Percentiles rank a stretch among this genome's conserved stretches.
Conservation (phyloP, 2,329 filamentous ascomycete species). For the Fusarium sp. region DNA sequence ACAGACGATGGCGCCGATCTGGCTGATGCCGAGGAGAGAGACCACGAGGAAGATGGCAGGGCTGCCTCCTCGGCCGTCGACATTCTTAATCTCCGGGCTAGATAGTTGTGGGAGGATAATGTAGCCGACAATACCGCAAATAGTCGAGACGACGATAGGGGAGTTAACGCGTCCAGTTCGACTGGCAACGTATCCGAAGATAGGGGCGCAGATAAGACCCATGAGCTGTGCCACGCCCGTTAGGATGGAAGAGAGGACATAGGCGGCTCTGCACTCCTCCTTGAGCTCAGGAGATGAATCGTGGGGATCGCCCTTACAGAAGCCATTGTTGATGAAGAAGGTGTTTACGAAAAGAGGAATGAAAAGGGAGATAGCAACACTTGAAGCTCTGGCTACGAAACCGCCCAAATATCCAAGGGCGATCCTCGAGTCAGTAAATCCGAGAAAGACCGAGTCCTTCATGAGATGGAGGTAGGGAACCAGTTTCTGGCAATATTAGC, state of each 20-base stretch:
- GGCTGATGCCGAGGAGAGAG: slow-evolving; percentile 83
- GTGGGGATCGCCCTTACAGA: slow-evolving; percentile 72
- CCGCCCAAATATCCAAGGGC: slow-evolving; percentile 89
- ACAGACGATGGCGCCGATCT: slow-evolving; percentile 96
- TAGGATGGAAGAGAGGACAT: slow-evolving; percentile 84
- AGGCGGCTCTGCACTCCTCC: slow-evolving; percentile 82
- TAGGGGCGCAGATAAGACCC: slow-evolving; percentile 81
- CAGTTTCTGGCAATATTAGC: slow-evolving; percentile 46
- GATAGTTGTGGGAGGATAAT: slow-evolving; percentile 74
- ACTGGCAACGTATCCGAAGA: slow-evolving; percentile 87
- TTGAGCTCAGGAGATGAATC: slow-evolving; percentile 78
- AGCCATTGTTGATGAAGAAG: slow-evolving; percentile 82
- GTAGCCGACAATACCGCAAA: slow-evolving; percentile 81
- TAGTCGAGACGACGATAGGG: slow-evolving; percentile 75
- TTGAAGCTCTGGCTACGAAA: slow-evolving; percentile 92
- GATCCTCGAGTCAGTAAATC: slow-evolving; percentile 78
- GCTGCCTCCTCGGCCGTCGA: slow-evolving; percentile 70
- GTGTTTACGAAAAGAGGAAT: slow-evolving; percentile 92
- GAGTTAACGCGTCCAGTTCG: slow-evolving; percentile 71
- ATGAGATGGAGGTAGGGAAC: slow-evolving; percentile 68
- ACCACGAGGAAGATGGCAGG: slow-evolving; percentile 77
- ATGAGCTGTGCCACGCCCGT: slow-evolving; percentile 89
- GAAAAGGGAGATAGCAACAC: slow-evolving; percentile 93
- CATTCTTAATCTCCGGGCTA: slow-evolving; percentile 75
- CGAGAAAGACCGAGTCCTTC: slow-evolving; percentile 70